phyloP scores from a whole-genome alignment of 257 asterid species.

The Solanum medicagineum region DNA sequence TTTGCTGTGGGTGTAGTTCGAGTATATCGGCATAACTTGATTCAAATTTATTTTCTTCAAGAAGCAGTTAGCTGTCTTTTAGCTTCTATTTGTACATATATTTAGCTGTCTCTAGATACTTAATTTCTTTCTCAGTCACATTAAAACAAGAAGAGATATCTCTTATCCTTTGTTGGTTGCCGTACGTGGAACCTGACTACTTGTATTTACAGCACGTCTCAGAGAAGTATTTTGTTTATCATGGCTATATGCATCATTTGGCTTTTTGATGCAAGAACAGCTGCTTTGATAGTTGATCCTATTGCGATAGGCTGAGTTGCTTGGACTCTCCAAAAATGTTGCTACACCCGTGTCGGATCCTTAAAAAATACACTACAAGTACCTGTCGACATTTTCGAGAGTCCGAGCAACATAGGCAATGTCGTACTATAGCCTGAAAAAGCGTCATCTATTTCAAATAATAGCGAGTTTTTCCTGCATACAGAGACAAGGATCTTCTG shows the following conservation, averaged over 20 bases:
- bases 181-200: not conserved
- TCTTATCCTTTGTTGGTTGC: not conserved
- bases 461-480: not conserved
- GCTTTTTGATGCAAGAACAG: not conserved
- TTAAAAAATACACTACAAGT: too few species aligned
- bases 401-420: not conserved
- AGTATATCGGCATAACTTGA: not conserved
- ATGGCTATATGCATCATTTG: not conserved
- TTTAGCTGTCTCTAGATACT: not conserved
- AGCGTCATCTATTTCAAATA: not conserved
- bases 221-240: not conserved
- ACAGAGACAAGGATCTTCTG: slow-evolving; percentile 71
- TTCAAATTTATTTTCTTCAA: not conserved
- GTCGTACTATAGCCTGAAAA: not conserved
- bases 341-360: too few species aligned
- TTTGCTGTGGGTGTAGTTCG: not conserved
- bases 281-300: not conserved
- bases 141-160: not conserved
- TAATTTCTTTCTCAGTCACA: not conserved
- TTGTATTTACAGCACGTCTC: not conserved
- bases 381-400: too few species aligned
- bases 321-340: too few species aligned
- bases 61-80: not conserved
- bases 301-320: not conserved
- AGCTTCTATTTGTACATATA: not conserved